Base-by-base conservation (phyloP, 108 stramenopile genomes). In the Epipyxis sp. region DNA sequence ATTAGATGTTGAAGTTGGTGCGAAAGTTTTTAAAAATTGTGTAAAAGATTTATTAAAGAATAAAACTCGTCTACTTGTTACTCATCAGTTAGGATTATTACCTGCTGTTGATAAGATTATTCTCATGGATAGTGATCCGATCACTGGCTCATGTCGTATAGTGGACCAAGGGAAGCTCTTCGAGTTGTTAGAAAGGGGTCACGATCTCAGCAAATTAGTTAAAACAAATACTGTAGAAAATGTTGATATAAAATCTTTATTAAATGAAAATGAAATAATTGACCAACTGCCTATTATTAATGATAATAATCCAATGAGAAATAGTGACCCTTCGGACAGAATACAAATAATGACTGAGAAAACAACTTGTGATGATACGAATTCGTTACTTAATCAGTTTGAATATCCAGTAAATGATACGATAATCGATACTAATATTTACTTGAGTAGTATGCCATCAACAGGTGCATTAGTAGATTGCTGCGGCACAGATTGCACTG, bases 51-150 rank as follows among this genome's bases (percentile, higher is more conserved):
- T 84, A 39, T 68, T 94, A 44, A 32, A 54, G 1, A 58, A 57
- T 30, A 77, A 77, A 29, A 92, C 91, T 0, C 84, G 91, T 34
- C 80, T 94, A 30, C 81, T 97, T 50, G 94, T 94, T 13, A 97
- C 96, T 0, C 93, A 95, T 81, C 91, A 92, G 1, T 80, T 91
- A 20, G 92, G 94, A 72, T 91, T 93, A 77, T 78, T 94, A 25
- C 84, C 81, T 57, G 81, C 83, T 20, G 91, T 91, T 1, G 88
- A 94, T 80, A 42, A 83, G 61, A 85, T 95, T 25, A 59, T 93
- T 59, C 69, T 94, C 0, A 78, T 94, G 27, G 88, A 88, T 1
- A 81, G 90, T n/a, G 93, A 92, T 1, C 61, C 67, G 13, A 84
- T 16, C 20, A 16, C 16, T 20, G 20, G 54, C 25, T 16, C 20